Evolutionary conservation across 257 asterid genomes (phyloP), one percentile per base, ranked within the genome.

Genomic region (Fraxinus pennsylvanica): DNA sequence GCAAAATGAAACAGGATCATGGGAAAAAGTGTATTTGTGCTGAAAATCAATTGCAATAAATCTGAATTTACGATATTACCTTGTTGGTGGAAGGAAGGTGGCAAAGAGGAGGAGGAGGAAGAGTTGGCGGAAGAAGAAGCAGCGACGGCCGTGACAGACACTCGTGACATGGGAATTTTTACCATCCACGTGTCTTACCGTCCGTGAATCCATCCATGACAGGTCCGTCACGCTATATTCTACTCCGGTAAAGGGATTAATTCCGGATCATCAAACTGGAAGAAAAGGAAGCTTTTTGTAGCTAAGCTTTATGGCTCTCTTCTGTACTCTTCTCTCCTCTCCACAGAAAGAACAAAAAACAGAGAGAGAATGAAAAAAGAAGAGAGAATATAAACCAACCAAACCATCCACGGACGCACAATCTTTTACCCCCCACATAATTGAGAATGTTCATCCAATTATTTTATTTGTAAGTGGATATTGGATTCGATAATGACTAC

Each of bases 121-220:
- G 50, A 57, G 21, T 74, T 54, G 79, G 79, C 84, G 77, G 85
- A 72, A 41, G 91, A 83, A 81, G 92, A 78, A 72, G 88, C 47
- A 10, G 47, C 88, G 43, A 84, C 90, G 78, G 88, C 89, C 33
- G 93, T 79, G 83, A 84, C 88, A 71, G 96, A 81, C 68, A 83
- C 82, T 71, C 88, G 76, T 84, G 93, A 85, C 83, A 90, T 86
- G 81, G 89, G 86, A 87, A 87, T 83, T 83, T 61, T 80, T 85
- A 83, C 77, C 83, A 78, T 68, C 76, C 76, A 80, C 77, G 81
- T 80, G 81, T 72, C 83, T 19, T 74, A 85, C 35, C 35, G 17
- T 25, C 68, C 68, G 15, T 63, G 29, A 19, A 43, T 35, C 59
- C 69, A 70, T 77, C 86, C 82, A 79, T 81, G 9, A 74, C 47